Base-by-base conservation (phyloP, 2,329 filamentous ascomycete species). In the Arthrobotrys sinensis region DNA sequence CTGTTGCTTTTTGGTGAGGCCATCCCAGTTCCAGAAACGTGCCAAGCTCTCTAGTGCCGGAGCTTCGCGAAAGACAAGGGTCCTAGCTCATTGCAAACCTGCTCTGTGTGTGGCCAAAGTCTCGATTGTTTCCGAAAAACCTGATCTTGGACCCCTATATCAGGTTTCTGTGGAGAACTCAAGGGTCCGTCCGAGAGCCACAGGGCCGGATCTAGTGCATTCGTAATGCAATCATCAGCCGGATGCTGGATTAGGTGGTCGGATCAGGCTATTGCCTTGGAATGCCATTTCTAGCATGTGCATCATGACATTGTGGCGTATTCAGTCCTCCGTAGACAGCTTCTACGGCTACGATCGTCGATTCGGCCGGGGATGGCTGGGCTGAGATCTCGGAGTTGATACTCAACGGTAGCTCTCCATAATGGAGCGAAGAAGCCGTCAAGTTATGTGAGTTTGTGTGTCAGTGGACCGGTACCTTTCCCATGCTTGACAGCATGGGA, bases 121-220 rank as follows among this genome's bases (percentile, higher is more conserved):
- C 46, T 77, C 72, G 66, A 77, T 77, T 45, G 73, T 77, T 77
- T 77, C 73, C 73, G 73, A 77, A 77, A 77, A 76, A 70, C 72
- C 50, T 76, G 72, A 52, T 64, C 43, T 28, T 52, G 24, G 19
- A 32, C 32, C 48, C 48, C 52, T 66, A 24, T 40, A 53, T 6
- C 46, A 45, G 19, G 65, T 46, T 65, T 71, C 45, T 19, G 68
- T 46, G 57, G 55, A 24, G 45, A 38, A 62, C 16, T 4, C 62
- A 65, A 62, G 55, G 32, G n/a, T 7, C 28, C 19, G 34, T 46
- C 34, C 10, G 38, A 38, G n/a, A 53, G 48, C 46, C 63, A 43
- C 16, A 53, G 32, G 6, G 14, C 64, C 21, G 64, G 64, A 28
- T 32, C 36, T 34, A 60, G 21, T 60, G 19, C 48, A 12, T 67